These are phyloP conservation scores for Anastatica hierochuntica DNA, from an alignment of 345 rosid species.

Conservation along the genomic window DNA sequence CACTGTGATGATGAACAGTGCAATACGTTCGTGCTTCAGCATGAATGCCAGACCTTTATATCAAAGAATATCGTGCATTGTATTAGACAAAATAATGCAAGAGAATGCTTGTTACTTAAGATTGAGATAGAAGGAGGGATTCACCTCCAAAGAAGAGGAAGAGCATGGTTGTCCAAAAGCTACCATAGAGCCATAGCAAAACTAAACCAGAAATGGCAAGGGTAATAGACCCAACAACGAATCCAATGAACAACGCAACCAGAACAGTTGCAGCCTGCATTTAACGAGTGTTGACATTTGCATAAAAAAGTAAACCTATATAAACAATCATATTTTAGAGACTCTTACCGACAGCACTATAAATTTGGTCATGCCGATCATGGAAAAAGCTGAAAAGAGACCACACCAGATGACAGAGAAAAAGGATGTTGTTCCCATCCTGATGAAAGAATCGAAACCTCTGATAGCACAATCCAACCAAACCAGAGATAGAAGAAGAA, in stretches of 20 bases:
- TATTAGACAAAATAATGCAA: constrained; percentile 1
- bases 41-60: constrained; percentile 64
- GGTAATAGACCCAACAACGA: constrained; percentile 46
- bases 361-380: constrained; percentile 71
- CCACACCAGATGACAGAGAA: constrained; percentile 88
- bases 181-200: constrained; percentile 85
- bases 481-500: constrained; percentile 59
- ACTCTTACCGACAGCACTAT: constrained; percentile 61
- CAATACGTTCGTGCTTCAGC: constrained; percentile 58
- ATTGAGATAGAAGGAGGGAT: neutral
- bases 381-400: constrained; percentile 61
- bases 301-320: neutral
- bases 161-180: constrained; percentile 76
- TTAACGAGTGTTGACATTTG: neutral
- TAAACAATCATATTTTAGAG: neutral
- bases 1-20: constrained; percentile 46
- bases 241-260: constrained; percentile 54
- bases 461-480: constrained; percentile 89
- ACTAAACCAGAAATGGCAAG: constrained; percentile 52
- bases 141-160: constrained; percentile 66
- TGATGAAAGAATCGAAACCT: constrained; percentile 76
- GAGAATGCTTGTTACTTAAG: neutral
- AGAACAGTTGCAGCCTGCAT: constrained; percentile 55
- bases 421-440: constrained; percentile 79
- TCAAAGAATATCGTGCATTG: constrained; percentile 5